Evolutionary conservation across 208 protist species (phyloP).

Genomic region (Leishmania tropica): DNA sequence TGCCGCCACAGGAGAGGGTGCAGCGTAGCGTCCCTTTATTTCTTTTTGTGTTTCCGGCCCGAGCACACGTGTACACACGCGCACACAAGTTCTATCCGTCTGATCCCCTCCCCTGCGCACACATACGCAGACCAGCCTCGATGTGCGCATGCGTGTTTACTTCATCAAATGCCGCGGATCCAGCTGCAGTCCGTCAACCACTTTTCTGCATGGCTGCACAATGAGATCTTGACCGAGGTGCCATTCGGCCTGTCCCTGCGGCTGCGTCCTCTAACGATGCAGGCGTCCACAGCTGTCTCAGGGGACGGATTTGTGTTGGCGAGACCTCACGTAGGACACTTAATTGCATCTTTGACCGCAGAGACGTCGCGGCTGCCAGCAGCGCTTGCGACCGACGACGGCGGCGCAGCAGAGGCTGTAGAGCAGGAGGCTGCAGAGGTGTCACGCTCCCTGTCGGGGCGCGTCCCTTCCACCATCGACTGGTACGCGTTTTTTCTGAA

Average conservation of each 20-base stretch:
- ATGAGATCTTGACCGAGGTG: slow-evolving; percentile 4
- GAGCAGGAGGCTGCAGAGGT: background rate
- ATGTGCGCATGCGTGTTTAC: slow-evolving; percentile 1
- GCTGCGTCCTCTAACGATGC: background rate
- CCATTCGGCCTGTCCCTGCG: slow-evolving; percentile 28
- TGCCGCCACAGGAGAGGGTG: background rate
- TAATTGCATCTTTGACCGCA: slow-evolving; percentile 9
- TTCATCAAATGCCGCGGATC: slow-evolving; percentile 1
- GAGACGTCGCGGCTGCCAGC: background rate
- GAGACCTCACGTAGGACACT: slow-evolving; percentile 22
- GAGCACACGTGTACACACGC: background rate
- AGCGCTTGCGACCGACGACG: background rate
- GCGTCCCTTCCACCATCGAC: background rate
- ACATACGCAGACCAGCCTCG: background rate
- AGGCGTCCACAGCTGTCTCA: background rate
- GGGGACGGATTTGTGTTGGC: slow-evolving; percentile 4
- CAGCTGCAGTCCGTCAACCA: slow-evolving; percentile 5
- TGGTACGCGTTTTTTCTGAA: slow-evolving; percentile 13
- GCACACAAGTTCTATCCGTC: background rate
- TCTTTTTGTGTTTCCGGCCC: background rate
- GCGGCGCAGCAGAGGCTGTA: background rate
- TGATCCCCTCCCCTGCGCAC: background rate
- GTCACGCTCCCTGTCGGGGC: background rate
- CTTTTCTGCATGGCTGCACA: slow-evolving; percentile 26
- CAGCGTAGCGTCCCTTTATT: background rate